Conservation (phyloP, 2,329 filamentous ascomycete species). For the Nigrograna mackinnonii region DNA sequence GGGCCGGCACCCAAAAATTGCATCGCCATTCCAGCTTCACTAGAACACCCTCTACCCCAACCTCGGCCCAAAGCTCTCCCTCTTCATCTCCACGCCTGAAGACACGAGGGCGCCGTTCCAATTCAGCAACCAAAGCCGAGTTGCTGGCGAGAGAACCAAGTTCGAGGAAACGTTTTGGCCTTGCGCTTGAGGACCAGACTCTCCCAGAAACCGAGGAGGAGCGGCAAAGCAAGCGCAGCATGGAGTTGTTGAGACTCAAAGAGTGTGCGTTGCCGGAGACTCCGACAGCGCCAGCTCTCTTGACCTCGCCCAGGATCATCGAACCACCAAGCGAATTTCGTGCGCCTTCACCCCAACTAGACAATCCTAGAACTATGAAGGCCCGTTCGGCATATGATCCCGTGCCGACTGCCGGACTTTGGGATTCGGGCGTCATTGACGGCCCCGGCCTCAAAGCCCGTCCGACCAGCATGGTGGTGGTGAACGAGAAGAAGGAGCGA, state of each 20-base stretch:
- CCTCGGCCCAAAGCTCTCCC: conserved; percentile 19
- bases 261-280: conserved; percentile 25
- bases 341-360: conserved; percentile 11
- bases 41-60: conserved; percentile 19
- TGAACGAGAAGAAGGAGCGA: conserved; percentile 35
- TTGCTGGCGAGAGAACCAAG: conserved; percentile 27
- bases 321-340: conserved; percentile 16
- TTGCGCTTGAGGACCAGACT: conserved; percentile 28
- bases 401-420: conserved; percentile 36
- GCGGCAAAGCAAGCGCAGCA: conserved; percentile 31
- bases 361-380: conserved; percentile 22
- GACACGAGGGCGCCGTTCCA: conserved; percentile 35
- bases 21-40: conserved; percentile 24
- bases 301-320: conserved; percentile 16
- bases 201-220: conserved; percentile 37
- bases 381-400: conserved; percentile 36
- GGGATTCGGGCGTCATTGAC: conserved; percentile 38
- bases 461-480: conserved; percentile 37
- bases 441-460: conserved; percentile 27
- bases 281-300: conserved; percentile 7
- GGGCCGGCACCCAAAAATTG: conserved; percentile 25
- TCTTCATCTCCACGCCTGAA: conserved; percentile 22
- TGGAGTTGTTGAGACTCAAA: conserved; percentile 34
- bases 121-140: conserved; percentile 36
- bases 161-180: conserved; percentile 30